These are phyloP conservation scores for Dictyostelium citrinum DNA, from an alignment of 78 protist species.

Conservation along the genomic window DNA sequence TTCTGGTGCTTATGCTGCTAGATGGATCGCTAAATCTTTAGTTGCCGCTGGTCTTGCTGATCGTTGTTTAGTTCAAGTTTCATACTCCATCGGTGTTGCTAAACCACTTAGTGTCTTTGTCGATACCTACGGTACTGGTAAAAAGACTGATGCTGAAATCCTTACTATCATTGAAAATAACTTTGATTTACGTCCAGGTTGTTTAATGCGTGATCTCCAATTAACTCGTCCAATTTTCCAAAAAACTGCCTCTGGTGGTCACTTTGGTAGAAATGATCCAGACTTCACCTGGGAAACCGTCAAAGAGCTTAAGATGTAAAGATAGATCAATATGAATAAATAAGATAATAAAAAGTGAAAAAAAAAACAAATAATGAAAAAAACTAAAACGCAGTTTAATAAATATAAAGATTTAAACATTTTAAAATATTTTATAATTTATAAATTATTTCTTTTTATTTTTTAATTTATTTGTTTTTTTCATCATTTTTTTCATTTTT, in stretches of 20 bases:
- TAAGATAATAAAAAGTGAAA: not conserved
- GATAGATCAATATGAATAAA: not conserved
- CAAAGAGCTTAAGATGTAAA: conserved; percentile 87
- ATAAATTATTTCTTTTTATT: not conserved
- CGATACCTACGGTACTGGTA: conserved; percentile 98
- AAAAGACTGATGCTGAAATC: conserved; percentile 86
- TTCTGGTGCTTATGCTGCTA: conserved; percentile 99
- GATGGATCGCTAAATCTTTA: conserved; percentile 99
- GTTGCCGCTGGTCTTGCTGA: conserved; percentile 96
- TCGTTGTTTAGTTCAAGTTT: conserved; percentile 97
- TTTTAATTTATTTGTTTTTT: too few relatives aligned
- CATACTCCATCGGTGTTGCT: conserved; percentile 99
- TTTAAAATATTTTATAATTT: not conserved
- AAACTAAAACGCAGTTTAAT: too few relatives aligned
- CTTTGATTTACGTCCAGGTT: conserved; percentile 98
- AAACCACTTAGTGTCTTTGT: conserved; percentile 98
- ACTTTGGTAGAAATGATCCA: not conserved
- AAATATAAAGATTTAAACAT: not conserved
- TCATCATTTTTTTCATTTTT: not conserved
- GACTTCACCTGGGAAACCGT: conserved; percentile 98
- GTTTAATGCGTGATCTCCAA: conserved; percentile 90
- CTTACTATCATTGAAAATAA: conserved; percentile 93
- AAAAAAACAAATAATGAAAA: not conserved
- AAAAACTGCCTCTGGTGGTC: conserved; percentile 88
- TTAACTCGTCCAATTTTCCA: conserved; percentile 90